phyloP scores from a whole-genome alignment of 208 protist genomes.

The Angomonas deanei region DNA sequence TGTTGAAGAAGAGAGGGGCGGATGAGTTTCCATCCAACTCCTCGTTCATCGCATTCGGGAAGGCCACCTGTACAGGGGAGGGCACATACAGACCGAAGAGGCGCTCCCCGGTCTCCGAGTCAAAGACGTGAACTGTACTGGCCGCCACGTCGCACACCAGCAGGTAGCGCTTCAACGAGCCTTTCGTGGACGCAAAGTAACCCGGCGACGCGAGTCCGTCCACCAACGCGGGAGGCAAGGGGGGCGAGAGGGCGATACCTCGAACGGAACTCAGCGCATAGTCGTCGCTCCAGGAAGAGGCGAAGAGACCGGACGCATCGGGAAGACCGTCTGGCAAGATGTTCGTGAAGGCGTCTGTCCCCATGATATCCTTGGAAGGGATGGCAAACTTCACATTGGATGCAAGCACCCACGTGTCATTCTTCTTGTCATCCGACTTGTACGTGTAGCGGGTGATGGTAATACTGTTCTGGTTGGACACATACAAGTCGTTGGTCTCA shows the following conservation, averaged over 20 bases:
- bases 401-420: conserved; percentile 32
- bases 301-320: conserved; percentile 62
- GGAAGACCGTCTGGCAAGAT: conserved; percentile 17
- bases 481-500: conserved; percentile 57
- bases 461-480: conserved; percentile 83
- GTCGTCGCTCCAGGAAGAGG: conserved; percentile 58
- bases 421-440: conserved; percentile 7
- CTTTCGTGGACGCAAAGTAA: conserved; percentile 36
- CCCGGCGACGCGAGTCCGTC: conserved; percentile 51
- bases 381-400: conserved; percentile 39
- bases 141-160: conserved; percentile 71
- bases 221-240: conserved; percentile 58
- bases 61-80: conserved; percentile 83
- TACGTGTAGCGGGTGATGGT: conserved; percentile 71
- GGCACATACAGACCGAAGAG: conserved; percentile 66
- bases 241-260: conserved; percentile 70
- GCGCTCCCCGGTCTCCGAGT: conserved; percentile 52
- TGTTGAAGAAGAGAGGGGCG: conserved; percentile 24
- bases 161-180: conserved; percentile 56
- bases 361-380: conserved; percentile 3
- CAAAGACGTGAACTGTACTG: conserved; percentile 75
- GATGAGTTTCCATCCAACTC: not conserved
- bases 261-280: conserved; percentile 77
- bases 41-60: conserved; percentile 16
- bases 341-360: not conserved